phyloP scores from a whole-genome alignment of 371 early-diverging fungal genomes.

The Syncephalastrum monosporum region DNA sequence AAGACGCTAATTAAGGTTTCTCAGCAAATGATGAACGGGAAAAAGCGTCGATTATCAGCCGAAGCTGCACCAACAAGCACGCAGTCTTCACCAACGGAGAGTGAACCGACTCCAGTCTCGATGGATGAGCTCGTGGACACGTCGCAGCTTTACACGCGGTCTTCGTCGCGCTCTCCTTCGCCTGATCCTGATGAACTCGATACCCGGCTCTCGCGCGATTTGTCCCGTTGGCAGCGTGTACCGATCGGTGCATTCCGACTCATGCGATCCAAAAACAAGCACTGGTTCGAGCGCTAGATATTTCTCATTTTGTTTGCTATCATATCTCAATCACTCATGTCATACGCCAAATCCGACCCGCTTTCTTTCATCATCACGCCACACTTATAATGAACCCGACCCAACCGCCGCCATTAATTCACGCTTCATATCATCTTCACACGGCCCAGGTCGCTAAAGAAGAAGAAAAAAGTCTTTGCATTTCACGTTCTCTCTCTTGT shows the following conservation, averaged over 20 bases:
- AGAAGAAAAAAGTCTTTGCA: no score
- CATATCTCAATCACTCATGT: no score
- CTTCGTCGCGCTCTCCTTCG: conserved; percentile 53
- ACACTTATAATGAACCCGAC: no score
- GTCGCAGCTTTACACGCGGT: conserved; percentile 51
- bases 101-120: conserved; percentile 29
- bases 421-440: no score
- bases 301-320: no score
- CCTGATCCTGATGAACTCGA: conserved; percentile 42
- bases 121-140: conserved; percentile 66
- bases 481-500: no score
- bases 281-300: conserved; percentile 43
- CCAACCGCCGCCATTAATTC: no score
- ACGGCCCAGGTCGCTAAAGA: no score
- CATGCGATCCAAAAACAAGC: conserved; percentile 42
- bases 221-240: conserved; percentile 61
- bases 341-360: no score
- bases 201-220: conserved; percentile 45
- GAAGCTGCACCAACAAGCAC: conserved; percentile 16
- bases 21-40: neutral
- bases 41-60: conserved; percentile 1
- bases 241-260: conserved; percentile 62
- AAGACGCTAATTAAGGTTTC: no score
- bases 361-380: no score
- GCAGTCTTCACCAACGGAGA: conserved; percentile 3